A percentile compares a stretch with the other conserved stretches of the same genome.
phyloP scores from a whole-genome alignment of 2,329 filamentous ascomycete species.

The Byssothecium circinans region DNA sequence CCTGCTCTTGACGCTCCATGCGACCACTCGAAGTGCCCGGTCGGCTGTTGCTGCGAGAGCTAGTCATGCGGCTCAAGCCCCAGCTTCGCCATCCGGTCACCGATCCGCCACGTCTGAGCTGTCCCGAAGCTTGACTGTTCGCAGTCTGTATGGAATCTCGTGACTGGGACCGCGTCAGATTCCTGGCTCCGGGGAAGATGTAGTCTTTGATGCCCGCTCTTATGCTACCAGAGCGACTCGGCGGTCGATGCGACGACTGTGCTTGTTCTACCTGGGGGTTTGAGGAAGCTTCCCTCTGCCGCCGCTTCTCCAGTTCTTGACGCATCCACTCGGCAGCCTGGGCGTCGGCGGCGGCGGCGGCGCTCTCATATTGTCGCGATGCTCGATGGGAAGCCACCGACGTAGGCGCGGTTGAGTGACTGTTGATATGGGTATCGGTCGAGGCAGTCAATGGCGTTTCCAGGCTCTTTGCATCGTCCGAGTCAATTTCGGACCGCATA shows the following conservation, averaged over 20 bases:
- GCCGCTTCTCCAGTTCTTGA: constrained; percentile 46
- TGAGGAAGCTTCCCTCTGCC: constrained; percentile 20
- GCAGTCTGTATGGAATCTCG: constrained; percentile 31
- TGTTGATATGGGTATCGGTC: constrained; percentile 43
- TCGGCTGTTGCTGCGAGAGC: constrained; percentile 36
- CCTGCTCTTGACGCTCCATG: constrained; percentile 22
- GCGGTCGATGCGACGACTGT: constrained; percentile 29
- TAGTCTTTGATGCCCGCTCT: constrained; percentile 46
- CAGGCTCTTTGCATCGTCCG: constrained; percentile 35
- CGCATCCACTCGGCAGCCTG: constrained; percentile 50
- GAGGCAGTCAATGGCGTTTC: constrained; percentile 47
- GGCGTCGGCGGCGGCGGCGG: constrained; percentile 43
- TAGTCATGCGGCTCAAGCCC: constrained; percentile 39
- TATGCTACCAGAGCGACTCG: constrained; percentile 43
- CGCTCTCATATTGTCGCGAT: constrained; percentile 40
- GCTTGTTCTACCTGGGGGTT: constrained; percentile 22
- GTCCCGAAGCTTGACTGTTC: constrained; percentile 18
- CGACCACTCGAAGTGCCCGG: constrained; percentile 34
- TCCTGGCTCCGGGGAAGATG: constrained; percentile 42
- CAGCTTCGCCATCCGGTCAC: constrained; percentile 44
- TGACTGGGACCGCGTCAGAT: constrained; percentile 40
- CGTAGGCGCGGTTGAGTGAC: constrained; percentile 46
- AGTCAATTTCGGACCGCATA: constrained; percentile 30
- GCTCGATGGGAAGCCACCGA: constrained; percentile 47
- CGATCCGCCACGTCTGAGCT: constrained; percentile 29